Evolutionary conservation across 116 monocot species (phyloP).

Genomic region (Posidonia oceanica): DNA sequence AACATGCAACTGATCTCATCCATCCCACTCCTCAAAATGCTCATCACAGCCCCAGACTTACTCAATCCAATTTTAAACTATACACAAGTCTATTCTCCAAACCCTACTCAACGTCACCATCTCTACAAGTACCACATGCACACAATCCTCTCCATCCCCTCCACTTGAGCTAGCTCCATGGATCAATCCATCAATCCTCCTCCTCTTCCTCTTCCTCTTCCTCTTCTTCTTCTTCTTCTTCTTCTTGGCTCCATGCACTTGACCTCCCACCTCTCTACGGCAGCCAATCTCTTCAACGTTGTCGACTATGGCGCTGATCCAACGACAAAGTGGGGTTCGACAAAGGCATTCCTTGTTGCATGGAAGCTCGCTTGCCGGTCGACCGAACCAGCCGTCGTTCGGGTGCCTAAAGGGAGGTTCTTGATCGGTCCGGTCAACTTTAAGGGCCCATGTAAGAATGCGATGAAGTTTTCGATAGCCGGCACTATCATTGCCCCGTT

Average conservation of each 20-base stretch:
- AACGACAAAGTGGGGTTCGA: conserved; percentile 9
- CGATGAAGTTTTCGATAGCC: conserved; percentile 1
- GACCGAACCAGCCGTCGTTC: background rate
- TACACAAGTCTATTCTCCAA: background rate
- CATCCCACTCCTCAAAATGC: too few relatives aligned
- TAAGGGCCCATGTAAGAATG: conserved; percentile 14
- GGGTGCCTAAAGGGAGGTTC: conserved; percentile 10
- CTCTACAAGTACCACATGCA: background rate
- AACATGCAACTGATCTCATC: too few relatives aligned
- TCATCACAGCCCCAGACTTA: background rate
- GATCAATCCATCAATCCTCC: background rate
- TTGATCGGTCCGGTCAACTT: conserved; percentile 6
- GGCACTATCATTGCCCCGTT: conserved; percentile 12
- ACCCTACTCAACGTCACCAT: background rate
- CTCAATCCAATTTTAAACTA: background rate
- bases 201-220: background rate
- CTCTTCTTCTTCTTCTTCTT: background rate
- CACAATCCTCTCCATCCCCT: background rate
- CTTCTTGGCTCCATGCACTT: background rate
- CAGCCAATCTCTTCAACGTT: conserved; percentile 2
- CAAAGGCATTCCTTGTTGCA: conserved; percentile 10
- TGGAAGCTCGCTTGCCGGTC: conserved; percentile 19
- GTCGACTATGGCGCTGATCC: conserved; percentile 6
- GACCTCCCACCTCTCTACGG: background rate
- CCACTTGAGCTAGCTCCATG: background rate